phyloP scores from a whole-genome alignment of 176 grass and related monocot genomes.

The Aechmea fasciata region DNA sequence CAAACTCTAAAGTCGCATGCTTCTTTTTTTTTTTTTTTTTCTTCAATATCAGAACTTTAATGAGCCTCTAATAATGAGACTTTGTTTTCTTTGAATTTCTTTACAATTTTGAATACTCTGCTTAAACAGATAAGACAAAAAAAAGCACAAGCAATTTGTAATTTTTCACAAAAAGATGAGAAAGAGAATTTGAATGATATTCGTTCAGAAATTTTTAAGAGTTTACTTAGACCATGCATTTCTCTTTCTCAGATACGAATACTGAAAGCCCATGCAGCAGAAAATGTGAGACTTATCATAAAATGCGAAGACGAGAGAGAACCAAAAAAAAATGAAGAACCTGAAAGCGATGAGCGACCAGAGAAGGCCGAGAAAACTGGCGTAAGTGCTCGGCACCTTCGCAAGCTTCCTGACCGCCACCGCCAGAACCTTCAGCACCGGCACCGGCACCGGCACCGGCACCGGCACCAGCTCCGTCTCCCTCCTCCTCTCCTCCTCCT shows the following conservation, averaged over 20 bases:
- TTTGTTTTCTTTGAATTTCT: background rate
- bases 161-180: background rate
- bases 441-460: conserved; percentile 5
- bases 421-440: conserved; percentile 21
- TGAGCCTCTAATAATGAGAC: too few relatives aligned
- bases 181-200: background rate
- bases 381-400: conserved; percentile 69
- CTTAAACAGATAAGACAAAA: too few relatives aligned
- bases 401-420: conserved; percentile 66
- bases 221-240: too few relatives aligned
- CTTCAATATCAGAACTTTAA: too few relatives aligned
- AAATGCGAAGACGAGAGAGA: conserved; percentile 5
- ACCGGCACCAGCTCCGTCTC: conserved; percentile 2
- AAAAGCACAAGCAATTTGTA: too few relatives aligned
- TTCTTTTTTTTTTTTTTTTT: too few relatives aligned
- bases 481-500: background rate
- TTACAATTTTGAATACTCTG: too few relatives aligned
- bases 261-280: too few relatives aligned
- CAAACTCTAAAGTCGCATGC: too few relatives aligned
- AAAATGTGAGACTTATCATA: background rate
- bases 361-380: conserved; percentile 63
- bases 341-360: conserved; percentile 80
- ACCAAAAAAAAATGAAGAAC: conserved; percentile 9
- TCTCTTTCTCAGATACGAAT: too few relatives aligned
- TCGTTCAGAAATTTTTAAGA: background rate